phyloP scores from a whole-genome alignment of 2,329 filamentous ascomycete species.

The Aspergillus caelatus region DNA sequence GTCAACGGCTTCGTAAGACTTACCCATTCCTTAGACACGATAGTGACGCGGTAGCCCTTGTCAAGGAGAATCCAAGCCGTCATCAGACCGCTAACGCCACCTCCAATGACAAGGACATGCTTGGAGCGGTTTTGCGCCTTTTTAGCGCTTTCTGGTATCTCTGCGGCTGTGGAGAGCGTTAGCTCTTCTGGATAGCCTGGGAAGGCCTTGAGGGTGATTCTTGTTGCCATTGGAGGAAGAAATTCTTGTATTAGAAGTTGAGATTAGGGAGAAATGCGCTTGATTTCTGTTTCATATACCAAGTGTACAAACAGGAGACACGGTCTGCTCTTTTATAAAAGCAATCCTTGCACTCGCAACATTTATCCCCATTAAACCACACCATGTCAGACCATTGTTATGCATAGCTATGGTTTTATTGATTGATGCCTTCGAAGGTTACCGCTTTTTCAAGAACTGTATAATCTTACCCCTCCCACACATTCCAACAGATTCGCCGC shows the following conservation, averaged over 20 bases:
- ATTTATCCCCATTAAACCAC: not conserved
- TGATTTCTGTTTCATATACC: not conserved
- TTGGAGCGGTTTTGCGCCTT: not conserved
- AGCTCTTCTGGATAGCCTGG: not conserved
- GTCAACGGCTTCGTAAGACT: not conserved
- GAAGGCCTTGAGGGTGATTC: not conserved
- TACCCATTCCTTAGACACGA: not conserved
- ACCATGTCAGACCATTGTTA: not conserved
- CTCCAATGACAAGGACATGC: slow-evolving; percentile 2
- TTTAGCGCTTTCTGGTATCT: not conserved
- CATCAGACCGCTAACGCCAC: slow-evolving; percentile 1
- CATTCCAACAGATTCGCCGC: not conserved
- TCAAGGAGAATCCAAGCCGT: slow-evolving; percentile 4
- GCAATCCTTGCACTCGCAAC: not conserved
- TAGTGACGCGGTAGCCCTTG: not conserved
- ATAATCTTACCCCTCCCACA: not conserved
- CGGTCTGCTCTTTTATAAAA: not conserved
- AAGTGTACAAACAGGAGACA: not conserved
- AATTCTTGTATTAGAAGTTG: not conserved
- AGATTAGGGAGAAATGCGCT: not conserved
- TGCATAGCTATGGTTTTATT: not conserved
- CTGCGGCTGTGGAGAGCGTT: not conserved
- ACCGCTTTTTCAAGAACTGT: not conserved
- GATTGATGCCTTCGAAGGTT: not conserved
- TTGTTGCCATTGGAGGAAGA: not conserved